Percentiles rank a stretch among this genome's conserved stretches.
phyloP scores from a whole-genome alignment of 176 grass and related monocot genomes.

The Oryza longistaminata region DNA sequence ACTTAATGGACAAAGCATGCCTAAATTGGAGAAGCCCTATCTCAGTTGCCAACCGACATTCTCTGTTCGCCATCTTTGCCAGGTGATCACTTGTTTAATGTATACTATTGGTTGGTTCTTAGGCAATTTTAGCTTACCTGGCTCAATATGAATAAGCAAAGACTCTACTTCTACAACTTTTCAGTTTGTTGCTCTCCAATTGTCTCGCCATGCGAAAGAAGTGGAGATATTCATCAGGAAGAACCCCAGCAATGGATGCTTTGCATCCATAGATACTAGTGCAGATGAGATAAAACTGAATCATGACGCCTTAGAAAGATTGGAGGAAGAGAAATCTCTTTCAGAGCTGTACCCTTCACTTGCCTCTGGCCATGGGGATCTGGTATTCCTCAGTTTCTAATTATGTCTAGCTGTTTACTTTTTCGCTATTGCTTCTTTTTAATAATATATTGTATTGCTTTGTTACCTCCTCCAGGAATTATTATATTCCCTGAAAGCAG shows the following conservation, averaged over 20 bases:
- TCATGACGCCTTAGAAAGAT: slow-evolving; percentile 33
- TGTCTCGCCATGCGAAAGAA: slow-evolving; percentile 48
- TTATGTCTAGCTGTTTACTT: slow-evolving; percentile 8
- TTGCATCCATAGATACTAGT: slow-evolving; percentile 1
- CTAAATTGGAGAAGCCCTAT: slow-evolving; percentile 55
- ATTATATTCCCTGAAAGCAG: slow-evolving; percentile 48
- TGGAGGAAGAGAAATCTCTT: slow-evolving; percentile 52
- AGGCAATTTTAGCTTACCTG: neutral
- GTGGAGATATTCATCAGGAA: slow-evolving; percentile 55
- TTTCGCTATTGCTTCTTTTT: neutral
- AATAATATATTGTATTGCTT: neutral
- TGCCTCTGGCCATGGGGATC: slow-evolving; percentile 40
- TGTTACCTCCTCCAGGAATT: slow-evolving; percentile 41
- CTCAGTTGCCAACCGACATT: slow-evolving; percentile 58
- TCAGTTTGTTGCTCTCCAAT: slow-evolving; percentile 56
- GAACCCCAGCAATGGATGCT: slow-evolving; percentile 2
- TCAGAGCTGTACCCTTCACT: slow-evolving; percentile 44
- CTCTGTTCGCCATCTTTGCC: slow-evolving; percentile 59
- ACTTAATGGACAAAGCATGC: slow-evolving; percentile 58
- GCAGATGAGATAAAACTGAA: slow-evolving; percentile 2
- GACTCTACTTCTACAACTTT: slow-evolving; percentile 5
- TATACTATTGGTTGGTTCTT: neutral
- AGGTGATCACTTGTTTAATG: slow-evolving; percentile 43
- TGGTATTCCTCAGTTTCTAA: slow-evolving; percentile 37
- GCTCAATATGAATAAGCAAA: slow-evolving; percentile 9